Conservation (phyloP, 2,329 filamentous ascomycete species). For the Rhinocladiella similis region DNA sequence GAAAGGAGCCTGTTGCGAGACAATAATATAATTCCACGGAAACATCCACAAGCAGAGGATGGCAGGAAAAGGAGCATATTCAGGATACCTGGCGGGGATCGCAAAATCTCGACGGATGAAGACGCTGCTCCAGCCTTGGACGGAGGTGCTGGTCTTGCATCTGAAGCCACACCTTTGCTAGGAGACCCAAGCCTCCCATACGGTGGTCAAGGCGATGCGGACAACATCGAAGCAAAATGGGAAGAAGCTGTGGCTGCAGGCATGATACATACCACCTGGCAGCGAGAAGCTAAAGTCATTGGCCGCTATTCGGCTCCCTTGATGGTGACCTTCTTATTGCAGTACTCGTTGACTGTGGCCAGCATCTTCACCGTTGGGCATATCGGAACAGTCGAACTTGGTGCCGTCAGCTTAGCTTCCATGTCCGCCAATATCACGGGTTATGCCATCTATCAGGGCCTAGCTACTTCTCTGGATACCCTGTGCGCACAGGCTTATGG, state of each 20-base stretch:
- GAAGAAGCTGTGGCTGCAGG: conserved; percentile 80
- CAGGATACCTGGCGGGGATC: conserved; percentile 23
- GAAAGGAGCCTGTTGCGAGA: conserved; percentile 60
- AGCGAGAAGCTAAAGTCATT: conserved; percentile 81
- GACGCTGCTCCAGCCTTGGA: conserved; percentile 20
- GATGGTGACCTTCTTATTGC: conserved; percentile 72
- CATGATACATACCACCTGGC: conserved; percentile 86
- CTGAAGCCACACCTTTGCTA: conserved; percentile 53
- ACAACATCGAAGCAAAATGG: conserved; percentile 72
- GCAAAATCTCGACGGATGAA: conserved; percentile 31
- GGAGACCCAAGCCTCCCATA: conserved; percentile 43
- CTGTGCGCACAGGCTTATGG: conserved; percentile 93
- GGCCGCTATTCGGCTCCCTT: conserved; percentile 69
- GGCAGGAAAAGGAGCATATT: conserved; percentile 19
- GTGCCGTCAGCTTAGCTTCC: conserved; percentile 66
- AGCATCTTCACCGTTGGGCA: conserved; percentile 77
- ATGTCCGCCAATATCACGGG: conserved; percentile 82
- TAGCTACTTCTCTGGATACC: conserved; percentile 87
- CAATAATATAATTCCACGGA: conserved; percentile 58
- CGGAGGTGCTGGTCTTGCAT: conserved; percentile 24
- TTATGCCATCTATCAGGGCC: conserved; percentile 69
- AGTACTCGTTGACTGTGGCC: conserved; percentile 81
- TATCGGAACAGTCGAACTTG: conserved; percentile 69
- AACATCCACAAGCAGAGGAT: conserved; percentile 39
- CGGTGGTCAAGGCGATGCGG: conserved; percentile 51